phyloP scores from a whole-genome alignment of 805 yeast genomes.

The Ascoidea rubescens region DNA sequence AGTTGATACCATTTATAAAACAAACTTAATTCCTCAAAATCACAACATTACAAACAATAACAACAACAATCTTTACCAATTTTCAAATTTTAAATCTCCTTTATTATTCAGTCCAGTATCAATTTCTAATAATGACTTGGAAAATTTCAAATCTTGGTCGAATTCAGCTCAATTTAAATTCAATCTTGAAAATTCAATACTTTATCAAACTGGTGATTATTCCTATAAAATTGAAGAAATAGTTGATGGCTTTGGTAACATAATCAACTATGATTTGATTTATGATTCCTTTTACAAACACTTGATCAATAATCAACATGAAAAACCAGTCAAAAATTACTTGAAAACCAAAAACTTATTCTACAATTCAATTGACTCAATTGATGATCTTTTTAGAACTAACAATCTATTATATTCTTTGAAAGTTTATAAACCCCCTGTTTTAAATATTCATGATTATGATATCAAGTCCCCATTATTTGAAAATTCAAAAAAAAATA shows the following conservation, averaged over 20 bases:
- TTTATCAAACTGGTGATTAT: constrained; percentile 35
- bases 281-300: constrained; percentile 17
- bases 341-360: constrained; percentile 2
- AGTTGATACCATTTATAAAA: constrained; percentile 23
- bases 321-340: constrained; percentile 4
- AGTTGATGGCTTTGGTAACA: constrained; percentile 56
- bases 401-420: constrained; percentile 30
- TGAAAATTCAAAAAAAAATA: constrained; percentile 5
- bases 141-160: constrained; percentile 18
- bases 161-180: constrained; percentile 23
- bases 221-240: constrained; percentile 42
- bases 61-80: no score
- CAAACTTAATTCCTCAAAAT: constrained; percentile 33
- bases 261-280: constrained; percentile 25
- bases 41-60: no score
- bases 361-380: constrained; percentile 1
- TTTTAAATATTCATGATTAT: constrained; percentile 29
- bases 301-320: neutral
- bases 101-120: constrained; percentile 19
- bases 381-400: constrained; percentile 15
- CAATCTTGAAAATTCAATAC: constrained; percentile 24
- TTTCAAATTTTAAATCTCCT: constrained; percentile 30
- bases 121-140: constrained; percentile 5
- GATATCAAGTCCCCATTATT: constrained; percentile 5
- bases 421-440: constrained; percentile 41